These are phyloP conservation scores for Termitomyces heimii DNA, from an alignment of 768 basidiomycete species.

Conservation along the genomic window DNA sequence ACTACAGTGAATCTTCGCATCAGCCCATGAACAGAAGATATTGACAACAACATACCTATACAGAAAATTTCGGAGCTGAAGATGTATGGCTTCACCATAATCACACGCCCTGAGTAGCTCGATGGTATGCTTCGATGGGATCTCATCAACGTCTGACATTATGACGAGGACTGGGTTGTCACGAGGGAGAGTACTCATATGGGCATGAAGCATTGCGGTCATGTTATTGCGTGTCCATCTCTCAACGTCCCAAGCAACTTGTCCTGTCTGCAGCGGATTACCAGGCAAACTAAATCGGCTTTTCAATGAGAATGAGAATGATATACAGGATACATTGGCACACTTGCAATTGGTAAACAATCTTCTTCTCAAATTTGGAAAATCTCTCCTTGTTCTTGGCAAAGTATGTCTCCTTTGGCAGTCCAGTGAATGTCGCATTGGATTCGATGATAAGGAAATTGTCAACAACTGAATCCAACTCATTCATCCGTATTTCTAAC, in stretches of 20 bases:
- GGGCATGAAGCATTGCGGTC: slow-evolving; percentile 36
- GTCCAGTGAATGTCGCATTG: slow-evolving; percentile 56
- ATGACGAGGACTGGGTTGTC: slow-evolving; percentile 39
- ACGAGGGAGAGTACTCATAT: slow-evolving; percentile 26
- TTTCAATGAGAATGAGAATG: neutral
- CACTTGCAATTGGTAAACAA: slow-evolving; percentile 44
- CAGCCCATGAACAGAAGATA: neutral
- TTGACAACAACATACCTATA: slow-evolving; percentile 40
- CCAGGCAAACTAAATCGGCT: slow-evolving; percentile 34
- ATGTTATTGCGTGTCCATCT: slow-evolving; percentile 40
- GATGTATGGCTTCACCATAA: slow-evolving; percentile 47
- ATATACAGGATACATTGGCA: neutral
- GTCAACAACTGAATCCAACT: slow-evolving; percentile 51
- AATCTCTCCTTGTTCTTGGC: slow-evolving; percentile 39
- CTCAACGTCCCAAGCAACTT: slow-evolving; percentile 48
- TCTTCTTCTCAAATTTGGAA: slow-evolving; percentile 44
- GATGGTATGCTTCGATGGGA: slow-evolving; percentile 48
- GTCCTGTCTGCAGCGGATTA: slow-evolving; percentile 30
- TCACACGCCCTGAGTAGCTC: slow-evolving; percentile 47
- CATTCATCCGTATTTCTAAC: slow-evolving; percentile 56
- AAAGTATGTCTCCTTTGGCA: slow-evolving; percentile 49
- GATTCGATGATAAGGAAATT: slow-evolving; percentile 58
- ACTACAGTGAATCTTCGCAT: slow-evolving; percentile 17
- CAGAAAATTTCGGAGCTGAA: slow-evolving; percentile 54
- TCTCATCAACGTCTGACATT: slow-evolving; percentile 61